Percentiles rank a stretch among this genome's conserved stretches.
Evolutionary conservation across 2,329 filamentous ascomycete species (phyloP).

Genomic region (Mycosphaerella sp.): DNA sequence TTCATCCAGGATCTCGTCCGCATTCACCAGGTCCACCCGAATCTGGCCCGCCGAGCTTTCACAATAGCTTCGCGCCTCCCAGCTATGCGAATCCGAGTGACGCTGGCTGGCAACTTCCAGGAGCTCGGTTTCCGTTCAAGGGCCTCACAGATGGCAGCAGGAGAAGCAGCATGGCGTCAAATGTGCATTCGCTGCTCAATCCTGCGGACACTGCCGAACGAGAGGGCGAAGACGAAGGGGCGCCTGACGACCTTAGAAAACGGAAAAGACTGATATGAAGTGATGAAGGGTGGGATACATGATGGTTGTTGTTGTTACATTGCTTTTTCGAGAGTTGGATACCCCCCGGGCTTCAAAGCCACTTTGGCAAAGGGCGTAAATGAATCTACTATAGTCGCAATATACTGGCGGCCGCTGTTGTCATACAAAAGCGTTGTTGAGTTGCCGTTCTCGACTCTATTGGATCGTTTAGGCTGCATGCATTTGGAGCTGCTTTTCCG

Average conservation of each 20-base stretch:
- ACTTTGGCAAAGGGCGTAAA: background rate
- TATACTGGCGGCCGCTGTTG: slow-evolving; percentile 2
- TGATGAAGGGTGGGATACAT: background rate
- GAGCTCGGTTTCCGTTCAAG: slow-evolving; percentile 45
- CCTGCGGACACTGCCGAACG: slow-evolving; percentile 62
- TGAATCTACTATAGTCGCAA: background rate
- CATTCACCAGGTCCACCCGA: slow-evolving; percentile 44
- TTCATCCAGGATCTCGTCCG: slow-evolving; percentile 33
- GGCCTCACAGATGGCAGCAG: slow-evolving; percentile 55
- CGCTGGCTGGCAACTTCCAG: slow-evolving; percentile 52
- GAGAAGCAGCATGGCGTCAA: slow-evolving; percentile 65
- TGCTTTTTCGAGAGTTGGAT: slow-evolving; percentile 8
- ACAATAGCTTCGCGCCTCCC: slow-evolving; percentile 47
- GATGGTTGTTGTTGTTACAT: slow-evolving; percentile 3
- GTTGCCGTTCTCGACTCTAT: background rate
- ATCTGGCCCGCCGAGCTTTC: slow-evolving; percentile 41
- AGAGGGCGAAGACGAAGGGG: slow-evolving; percentile 57
- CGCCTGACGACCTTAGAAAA: slow-evolving; percentile 53
- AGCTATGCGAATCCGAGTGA: slow-evolving; percentile 48
- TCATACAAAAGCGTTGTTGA: slow-evolving; percentile 4
- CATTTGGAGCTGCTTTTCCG: too few species aligned
- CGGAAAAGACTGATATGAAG: slow-evolving; percentile 50
- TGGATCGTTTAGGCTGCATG: background rate
- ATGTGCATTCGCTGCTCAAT: slow-evolving; percentile 61
- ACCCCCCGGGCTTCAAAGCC: slow-evolving; percentile 3